Percentiles rank a stretch among this genome's conserved stretches.
phyloP scores from a whole-genome alignment of 345 rosid genomes.

The Eutrema heterophyllum region DNA sequence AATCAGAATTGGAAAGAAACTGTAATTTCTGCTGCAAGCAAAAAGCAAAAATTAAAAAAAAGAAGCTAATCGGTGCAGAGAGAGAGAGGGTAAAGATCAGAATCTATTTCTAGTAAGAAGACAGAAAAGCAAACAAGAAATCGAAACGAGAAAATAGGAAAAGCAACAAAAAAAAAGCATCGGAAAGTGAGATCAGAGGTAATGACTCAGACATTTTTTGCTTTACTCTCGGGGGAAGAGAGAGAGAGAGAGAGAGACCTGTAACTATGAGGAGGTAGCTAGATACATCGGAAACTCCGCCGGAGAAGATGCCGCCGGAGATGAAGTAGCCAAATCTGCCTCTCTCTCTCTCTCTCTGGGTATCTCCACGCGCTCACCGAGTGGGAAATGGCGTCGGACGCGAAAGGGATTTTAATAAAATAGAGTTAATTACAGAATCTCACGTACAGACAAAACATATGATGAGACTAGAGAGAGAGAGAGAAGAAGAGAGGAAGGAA shows the following conservation, averaged over 20 bases:
- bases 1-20: constrained; percentile 4
- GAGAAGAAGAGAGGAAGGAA: background rate
- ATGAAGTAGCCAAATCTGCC: constrained; percentile 12
- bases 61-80: constrained; percentile 15
- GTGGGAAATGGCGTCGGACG: constrained; percentile 14
- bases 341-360: background rate
- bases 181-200: constrained; percentile 29
- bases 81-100: constrained; percentile 16
- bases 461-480: constrained; percentile 19
- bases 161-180: background rate
- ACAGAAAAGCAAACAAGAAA: constrained; percentile 13
- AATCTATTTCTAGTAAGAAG: constrained; percentile 22
- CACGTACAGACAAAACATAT: constrained; percentile 24
- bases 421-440: constrained; percentile 10
- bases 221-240: constrained; percentile 1
- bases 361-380: constrained; percentile 21
- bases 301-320: constrained; percentile 23
- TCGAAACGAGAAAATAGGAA: constrained; percentile 3
- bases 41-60: background rate
- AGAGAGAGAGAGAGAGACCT: constrained; percentile 1
- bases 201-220: constrained; percentile 3
- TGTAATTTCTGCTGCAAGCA: background rate
- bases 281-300: constrained; percentile 22
- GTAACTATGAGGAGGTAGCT: background rate
- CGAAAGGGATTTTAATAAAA: background rate